These are phyloP conservation scores for Pinus taeda DNA, from an alignment of 75 land plant species.

Conservation along the genomic window DNA sequence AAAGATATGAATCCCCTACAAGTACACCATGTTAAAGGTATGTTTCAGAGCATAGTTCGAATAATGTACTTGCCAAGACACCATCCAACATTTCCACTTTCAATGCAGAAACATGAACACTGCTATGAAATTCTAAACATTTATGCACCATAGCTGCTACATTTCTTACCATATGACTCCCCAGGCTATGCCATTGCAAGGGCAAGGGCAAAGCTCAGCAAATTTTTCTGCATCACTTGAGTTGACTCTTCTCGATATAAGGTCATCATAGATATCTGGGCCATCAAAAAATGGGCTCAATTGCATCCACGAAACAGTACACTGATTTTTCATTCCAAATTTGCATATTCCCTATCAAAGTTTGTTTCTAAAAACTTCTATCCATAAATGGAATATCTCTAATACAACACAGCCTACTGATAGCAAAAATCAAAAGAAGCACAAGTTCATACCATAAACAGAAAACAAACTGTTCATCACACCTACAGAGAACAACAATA, in stretches of 20 bases:
- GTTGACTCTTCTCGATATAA: conserved; percentile 91
- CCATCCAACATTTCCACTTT: not conserved
- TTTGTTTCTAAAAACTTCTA: not conserved
- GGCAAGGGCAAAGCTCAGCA: conserved; percentile 89
- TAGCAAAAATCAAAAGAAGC: not conserved
- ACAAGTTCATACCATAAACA: conserved; percentile 70
- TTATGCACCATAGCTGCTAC: not conserved
- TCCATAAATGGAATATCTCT: not conserved
- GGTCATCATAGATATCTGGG: conserved; percentile 95
- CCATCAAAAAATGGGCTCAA: not conserved
- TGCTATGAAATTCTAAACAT: not conserved
- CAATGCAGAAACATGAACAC: not conserved
- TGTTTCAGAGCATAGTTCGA: not conserved
- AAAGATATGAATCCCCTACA: conserved; percentile 93
- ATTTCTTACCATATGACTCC: conserved; percentile 86
- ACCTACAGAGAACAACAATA: conserved; percentile 50
- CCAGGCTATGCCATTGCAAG: conserved; percentile 94
- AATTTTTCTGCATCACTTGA: conserved; percentile 99
- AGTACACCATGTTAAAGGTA: conserved; percentile 6
- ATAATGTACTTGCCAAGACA: not conserved
- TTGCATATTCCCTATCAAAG: not conserved
- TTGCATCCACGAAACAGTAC: not conserved
- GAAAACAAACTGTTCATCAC: conserved; percentile 99
- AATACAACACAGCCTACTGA: not conserved
- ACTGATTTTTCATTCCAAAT: not conserved